Evolutionary conservation across 257 asterid genomes (phyloP).

Genomic region (Solanum tarijense): DNA sequence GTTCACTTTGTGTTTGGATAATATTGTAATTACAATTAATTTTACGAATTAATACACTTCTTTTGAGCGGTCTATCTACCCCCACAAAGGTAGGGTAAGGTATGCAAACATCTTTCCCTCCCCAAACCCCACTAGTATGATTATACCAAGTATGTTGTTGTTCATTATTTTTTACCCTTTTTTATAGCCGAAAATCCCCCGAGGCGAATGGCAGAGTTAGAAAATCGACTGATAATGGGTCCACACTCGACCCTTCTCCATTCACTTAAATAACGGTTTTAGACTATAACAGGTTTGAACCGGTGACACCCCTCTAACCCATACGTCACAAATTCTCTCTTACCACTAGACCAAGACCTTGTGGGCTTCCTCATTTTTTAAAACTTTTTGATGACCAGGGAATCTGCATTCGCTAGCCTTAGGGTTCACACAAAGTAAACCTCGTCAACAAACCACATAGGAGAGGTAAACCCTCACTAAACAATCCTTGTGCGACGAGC

Average conservation of each 20-base stretch:
- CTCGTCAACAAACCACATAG: background rate
- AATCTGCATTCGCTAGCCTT: background rate
- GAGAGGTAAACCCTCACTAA: background rate
- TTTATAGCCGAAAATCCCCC: background rate
- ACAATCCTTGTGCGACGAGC: background rate
- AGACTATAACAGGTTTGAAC: background rate
- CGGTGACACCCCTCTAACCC: background rate
- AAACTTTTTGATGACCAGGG: background rate
- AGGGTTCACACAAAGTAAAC: background rate
- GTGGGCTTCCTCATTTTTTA: too few relatives aligned
- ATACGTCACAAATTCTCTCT: background rate
- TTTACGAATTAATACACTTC: background rate
- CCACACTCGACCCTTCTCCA: background rate
- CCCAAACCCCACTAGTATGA: background rate
- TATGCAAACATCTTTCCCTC: background rate
- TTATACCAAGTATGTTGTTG: background rate
- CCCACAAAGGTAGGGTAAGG: background rate
- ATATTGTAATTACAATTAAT: background rate
- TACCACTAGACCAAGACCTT: background rate
- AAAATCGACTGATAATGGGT: background rate
- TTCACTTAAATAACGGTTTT: background rate
- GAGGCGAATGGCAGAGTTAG: background rate
- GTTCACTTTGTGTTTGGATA: background rate
- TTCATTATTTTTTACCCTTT: background rate
- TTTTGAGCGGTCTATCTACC: background rate